Percentiles rank a stretch among this genome's conserved stretches.
Evolutionary conservation across 441 rosid genomes (phyloP).

Genomic region (Viola pubescens): DNA sequence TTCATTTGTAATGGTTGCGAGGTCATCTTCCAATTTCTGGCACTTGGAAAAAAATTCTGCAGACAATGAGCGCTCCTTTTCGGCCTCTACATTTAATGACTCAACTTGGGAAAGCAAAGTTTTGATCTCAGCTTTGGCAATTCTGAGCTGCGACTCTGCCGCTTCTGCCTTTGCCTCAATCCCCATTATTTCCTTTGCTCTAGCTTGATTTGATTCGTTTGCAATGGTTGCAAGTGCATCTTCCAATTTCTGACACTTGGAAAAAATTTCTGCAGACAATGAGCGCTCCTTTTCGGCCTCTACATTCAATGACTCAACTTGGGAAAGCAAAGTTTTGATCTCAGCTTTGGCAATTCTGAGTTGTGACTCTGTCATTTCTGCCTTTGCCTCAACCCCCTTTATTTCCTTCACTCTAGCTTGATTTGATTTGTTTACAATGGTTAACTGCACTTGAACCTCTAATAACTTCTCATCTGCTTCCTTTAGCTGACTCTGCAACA

Average conservation of each 20-base stretch:
- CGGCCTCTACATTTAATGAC: conserved; percentile 39
- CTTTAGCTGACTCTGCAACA: conserved; percentile 27
- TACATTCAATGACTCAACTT: conserved; percentile 41
- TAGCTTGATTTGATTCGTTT: conserved; percentile 44
- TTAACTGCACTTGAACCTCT: conserved; percentile 44
- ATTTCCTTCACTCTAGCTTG: conserved; percentile 47
- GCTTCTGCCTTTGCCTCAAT: conserved; percentile 39
- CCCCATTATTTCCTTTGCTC: conserved; percentile 41
- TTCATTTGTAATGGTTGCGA: conserved; percentile 32
- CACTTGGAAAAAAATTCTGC: conserved; percentile 36
- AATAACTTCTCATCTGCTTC: conserved; percentile 36
- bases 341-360: conserved; percentile 47
- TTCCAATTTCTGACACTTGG: conserved; percentile 39
- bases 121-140: conserved; percentile 46
- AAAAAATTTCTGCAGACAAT: conserved; percentile 35
- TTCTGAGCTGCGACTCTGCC: conserved; percentile 45
- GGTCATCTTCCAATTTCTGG: conserved; percentile 44
- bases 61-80: conserved; percentile 41
- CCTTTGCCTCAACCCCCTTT: conserved; percentile 35
- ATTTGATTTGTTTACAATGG: conserved; percentile 39
- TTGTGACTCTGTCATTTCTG: conserved; percentile 45
- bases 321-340: conserved; percentile 38
- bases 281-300: conserved; percentile 37
- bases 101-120: conserved; percentile 36
- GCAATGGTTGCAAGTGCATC: conserved; percentile 39